Evolutionary conservation across 2,329 filamentous ascomycete species (phyloP).

Genomic region (Fusarium oligoseptatum): DNA sequence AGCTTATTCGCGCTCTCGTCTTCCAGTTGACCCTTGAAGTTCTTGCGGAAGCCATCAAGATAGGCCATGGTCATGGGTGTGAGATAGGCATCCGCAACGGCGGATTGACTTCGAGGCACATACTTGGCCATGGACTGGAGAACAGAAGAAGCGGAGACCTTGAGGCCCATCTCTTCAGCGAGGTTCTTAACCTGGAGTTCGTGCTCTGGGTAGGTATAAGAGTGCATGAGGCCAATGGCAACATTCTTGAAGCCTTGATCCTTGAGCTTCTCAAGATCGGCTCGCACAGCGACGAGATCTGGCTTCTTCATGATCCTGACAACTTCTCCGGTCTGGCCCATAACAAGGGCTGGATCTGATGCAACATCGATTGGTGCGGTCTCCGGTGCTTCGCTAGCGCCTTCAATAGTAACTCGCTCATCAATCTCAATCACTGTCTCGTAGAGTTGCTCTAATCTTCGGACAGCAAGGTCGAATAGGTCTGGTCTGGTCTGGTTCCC

Average conservation of each 20-base stretch:
- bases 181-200: conserved; percentile 54
- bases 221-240: conserved; percentile 78
- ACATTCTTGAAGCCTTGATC: conserved; percentile 67
- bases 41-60: conserved; percentile 51
- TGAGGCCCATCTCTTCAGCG: conserved; percentile 58
- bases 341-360: conserved; percentile 69
- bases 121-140: conserved; percentile 60
- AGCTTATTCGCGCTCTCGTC: conserved; percentile 48
- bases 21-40: conserved; percentile 44
- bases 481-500: conserved; percentile 80
- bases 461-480: conserved; percentile 80
- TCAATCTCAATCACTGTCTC: conserved; percentile 80
- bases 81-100: conserved; percentile 59
- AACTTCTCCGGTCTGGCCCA: conserved; percentile 76
- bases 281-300: conserved; percentile 64
- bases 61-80: conserved; percentile 56
- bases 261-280: conserved; percentile 71
- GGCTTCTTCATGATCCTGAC: conserved; percentile 75
- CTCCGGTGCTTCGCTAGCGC: conserved; percentile 78
- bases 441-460: conserved; percentile 77
- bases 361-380: conserved; percentile 60
- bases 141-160: conserved; percentile 53
- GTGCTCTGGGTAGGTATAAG: conserved; percentile 74
- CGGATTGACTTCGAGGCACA: conserved; percentile 59
- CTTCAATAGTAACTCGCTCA: conserved; percentile 79